Base-by-base conservation (phyloP, 805 yeast species). In the Saccharomycopsis schoenii region DNA sequence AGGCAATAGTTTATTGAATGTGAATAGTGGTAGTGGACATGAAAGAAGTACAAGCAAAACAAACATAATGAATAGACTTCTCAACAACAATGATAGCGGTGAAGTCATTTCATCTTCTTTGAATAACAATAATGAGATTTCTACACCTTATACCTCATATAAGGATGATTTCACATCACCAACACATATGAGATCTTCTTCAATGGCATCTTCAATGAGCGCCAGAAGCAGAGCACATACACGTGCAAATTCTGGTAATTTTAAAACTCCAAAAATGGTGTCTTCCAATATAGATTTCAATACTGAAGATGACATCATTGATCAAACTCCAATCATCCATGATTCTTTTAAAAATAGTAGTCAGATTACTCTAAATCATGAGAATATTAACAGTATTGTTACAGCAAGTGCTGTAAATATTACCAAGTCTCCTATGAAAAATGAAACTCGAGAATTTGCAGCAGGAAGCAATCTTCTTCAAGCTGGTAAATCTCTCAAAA, bases 291-390 rank as follows among this genome's bases (percentile, higher is more conserved):
- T 21, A 21, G 52, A 47, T 21, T 47, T 47, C 12, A 21, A 15
- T 15, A 47, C 56, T 50, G 64, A 62, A 14, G 64, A 62, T 40
- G 62, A 60, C 25, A 47, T 51, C 24, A 54, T 56, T 17, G 64
- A 62, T 36, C 57, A 58, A 39, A 62, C 64, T 10, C 64, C 64
- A 47, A 55, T 62, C 2, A 55, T 62, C 15, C 56, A 58, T 11
- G 51, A 37, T 11, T 41, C 59, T 41, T 58, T 58, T 11, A 62
- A 62, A 25, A 62, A 60, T 37, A 58, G 29, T 25, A 60, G 62
- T 55, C 62, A 62, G 52, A 39, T 62, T 34, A 62, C 64, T 25
- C 25, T 62, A 17, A 62, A 60, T 51, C 58, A 57, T 50, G 64
- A 59, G 34, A 47, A 47, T 21, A 5, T 25, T 24, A 24, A 25